These are phyloP conservation scores for Clonostachys sp. DNA, from an alignment of 2,329 filamentous ascomycete genomes.

Conservation along the genomic window DNA sequence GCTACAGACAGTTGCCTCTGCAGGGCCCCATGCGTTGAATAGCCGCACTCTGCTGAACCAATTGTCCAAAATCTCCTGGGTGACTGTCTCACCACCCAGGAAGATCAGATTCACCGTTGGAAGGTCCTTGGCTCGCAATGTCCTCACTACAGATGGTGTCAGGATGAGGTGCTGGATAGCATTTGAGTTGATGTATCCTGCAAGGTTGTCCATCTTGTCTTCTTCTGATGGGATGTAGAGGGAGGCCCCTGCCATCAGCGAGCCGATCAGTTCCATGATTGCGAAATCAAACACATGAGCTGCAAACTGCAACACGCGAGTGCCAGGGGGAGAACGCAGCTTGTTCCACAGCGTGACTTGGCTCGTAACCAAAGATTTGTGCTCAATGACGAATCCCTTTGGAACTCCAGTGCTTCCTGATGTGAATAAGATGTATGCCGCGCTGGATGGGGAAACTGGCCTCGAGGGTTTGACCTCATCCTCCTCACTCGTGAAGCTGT, in stretches of 20 bases:
- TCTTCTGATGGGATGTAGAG: background rate
- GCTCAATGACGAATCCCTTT: conserved; percentile 13
- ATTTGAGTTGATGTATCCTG: background rate
- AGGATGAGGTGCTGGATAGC: background rate
- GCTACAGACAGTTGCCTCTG: conserved; percentile 3
- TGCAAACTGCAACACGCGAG: conserved; percentile 2
- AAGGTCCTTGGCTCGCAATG: background rate
- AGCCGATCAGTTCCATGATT: conserved; percentile 1
- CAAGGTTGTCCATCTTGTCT: background rate
- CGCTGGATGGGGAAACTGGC: background rate
- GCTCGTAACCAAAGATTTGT: conserved; percentile 7
- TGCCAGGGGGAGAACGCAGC: conserved; percentile 10
- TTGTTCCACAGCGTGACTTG: conserved; percentile 2
- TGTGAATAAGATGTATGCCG: conserved; percentile 12
- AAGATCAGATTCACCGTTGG: conserved; percentile 1
- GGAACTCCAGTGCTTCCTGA: conserved; percentile 14
- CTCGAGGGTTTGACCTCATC: no score
- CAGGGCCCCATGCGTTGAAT: conserved; percentile 6
- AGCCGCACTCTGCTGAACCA: conserved; percentile 5
- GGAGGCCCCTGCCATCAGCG: background rate
- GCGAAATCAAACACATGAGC: conserved; percentile 2
- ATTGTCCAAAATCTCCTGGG: conserved; percentile 2
- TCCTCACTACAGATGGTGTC: conserved; percentile 1
- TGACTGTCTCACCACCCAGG: conserved; percentile 5
- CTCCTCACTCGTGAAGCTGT: no score